Conservation (phyloP, 2,329 filamentous ascomycete genomes). For the Colletotrichum coccodes region DNA sequence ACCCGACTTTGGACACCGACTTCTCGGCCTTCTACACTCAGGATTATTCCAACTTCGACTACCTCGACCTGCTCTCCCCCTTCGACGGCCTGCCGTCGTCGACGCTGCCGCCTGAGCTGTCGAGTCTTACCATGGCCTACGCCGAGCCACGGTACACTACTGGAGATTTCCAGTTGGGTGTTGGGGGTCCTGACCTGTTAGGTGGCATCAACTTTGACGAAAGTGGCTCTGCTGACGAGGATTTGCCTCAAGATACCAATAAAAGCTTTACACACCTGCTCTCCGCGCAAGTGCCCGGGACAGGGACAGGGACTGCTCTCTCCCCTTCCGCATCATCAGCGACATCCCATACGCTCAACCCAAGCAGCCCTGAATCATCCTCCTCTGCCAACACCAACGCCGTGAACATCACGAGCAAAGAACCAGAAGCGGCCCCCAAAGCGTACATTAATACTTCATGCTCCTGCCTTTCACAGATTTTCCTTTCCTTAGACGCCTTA, state of each 20-base stretch:
- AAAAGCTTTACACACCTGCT: slow-evolving; percentile 20
- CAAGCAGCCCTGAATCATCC: slow-evolving; percentile 12
- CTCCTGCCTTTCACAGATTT: slow-evolving; percentile 60
- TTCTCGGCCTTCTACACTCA: slow-evolving; percentile 47
- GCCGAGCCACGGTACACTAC: slow-evolving; percentile 28
- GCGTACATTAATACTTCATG: slow-evolving; percentile 46
- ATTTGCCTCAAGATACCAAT: slow-evolving; percentile 42
- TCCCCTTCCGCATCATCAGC: slow-evolving; percentile 18
- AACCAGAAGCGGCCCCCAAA: background rate
- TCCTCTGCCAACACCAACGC: background rate
- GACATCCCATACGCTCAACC: slow-evolving; percentile 11
- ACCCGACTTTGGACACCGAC: slow-evolving; percentile 40
- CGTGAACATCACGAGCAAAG: background rate
- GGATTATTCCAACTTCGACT: slow-evolving; percentile 42
- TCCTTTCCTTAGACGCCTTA: slow-evolving; percentile 61
- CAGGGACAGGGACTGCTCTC: background rate
- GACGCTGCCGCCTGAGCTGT: slow-evolving; percentile 15
- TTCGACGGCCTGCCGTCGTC: slow-evolving; percentile 12
- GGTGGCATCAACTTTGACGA: slow-evolving; percentile 46
- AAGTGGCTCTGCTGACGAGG: slow-evolving; percentile 37
- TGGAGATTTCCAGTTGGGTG: slow-evolving; percentile 33
- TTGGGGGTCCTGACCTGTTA: slow-evolving; percentile 41
- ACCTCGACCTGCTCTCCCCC: slow-evolving; percentile 46
- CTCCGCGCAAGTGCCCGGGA: slow-evolving; percentile 21
- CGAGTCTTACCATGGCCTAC: slow-evolving; percentile 18